Base-by-base conservation (phyloP, 2,329 filamentous ascomycete genomes). In the Trichoderma sp. region DNA sequence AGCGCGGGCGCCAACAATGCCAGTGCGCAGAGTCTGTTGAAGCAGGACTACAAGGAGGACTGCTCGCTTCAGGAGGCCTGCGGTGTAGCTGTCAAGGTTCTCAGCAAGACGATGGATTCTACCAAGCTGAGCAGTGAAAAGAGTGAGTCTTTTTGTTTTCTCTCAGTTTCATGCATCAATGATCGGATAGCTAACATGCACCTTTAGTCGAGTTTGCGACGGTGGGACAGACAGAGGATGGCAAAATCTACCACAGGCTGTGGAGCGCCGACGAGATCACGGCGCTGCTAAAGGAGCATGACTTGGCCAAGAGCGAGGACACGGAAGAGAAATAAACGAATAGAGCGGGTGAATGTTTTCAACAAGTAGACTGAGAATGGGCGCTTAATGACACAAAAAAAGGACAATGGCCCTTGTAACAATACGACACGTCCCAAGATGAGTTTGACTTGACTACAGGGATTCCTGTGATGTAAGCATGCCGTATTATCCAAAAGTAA, bases 21-120 rank as follows among this genome's bases (percentile, higher is more conserved):
- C 58, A 97, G 94, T 78, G 97, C 97, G 11, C 95, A 98, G 84
- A 97, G 94, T 84, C 84, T 99, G 83, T 84, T 99, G 82, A 99
- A 99, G 89, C 96, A 99, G 83, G 96, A 99, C 83, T 99, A 99
- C 86, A 98, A 98, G 88, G 96, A 99, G 84, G 95, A 98, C 77
- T 98, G 95, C 83, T 92, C 93, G 76, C 83, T 99, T 80, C 93
- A 97, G 86, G 96, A 99, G 86, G 96, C 97, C 5, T 99, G 96
- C 82, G 94, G 92, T 70, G 92, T 98, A 88, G 96, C 96, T 12
- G 96, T 99, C 82, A 99, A 99, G 89, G 96, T 99, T 74, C 85
- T 99, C 76, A 98, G 96, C 89, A 99, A 99, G 91, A 99, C 96
- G 6, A 99, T 99, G 97, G 96, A 99, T 83, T 97, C 95, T 70